Percentiles rank a stretch among this genome's conserved stretches.
Conservation (phyloP, 345 rosid species). For the Viola odorata region DNA sequence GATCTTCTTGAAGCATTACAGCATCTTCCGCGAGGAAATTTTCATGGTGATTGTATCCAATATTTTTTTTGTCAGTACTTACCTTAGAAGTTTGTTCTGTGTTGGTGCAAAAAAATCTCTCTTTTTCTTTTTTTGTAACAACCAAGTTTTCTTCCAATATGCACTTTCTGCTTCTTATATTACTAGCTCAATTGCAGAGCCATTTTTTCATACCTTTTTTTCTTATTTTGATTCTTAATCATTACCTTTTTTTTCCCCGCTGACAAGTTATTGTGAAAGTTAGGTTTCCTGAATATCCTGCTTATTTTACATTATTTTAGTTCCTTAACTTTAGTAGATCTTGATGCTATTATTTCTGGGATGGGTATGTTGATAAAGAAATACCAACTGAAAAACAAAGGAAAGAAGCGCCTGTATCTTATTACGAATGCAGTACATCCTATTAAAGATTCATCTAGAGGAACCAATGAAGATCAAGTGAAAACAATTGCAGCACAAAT, state of each 20-base stretch:
- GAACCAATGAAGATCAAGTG: constrained; percentile 80
- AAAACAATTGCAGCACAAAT: constrained; percentile 58
- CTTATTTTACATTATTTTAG: background rate
- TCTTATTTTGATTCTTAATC: background rate
- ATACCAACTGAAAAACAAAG: constrained; percentile 51
- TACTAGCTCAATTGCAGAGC: no score
- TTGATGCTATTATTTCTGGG: constrained; percentile 90
- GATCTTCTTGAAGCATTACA: constrained; percentile 39
- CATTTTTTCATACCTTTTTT: background rate
- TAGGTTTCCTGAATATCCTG: background rate
- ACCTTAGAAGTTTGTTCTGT: constrained; percentile 6
- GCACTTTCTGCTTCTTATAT: background rate
- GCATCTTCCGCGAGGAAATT: constrained; percentile 67
- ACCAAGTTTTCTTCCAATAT: background rate
- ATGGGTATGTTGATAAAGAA: constrained; percentile 89
- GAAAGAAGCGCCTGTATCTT: constrained; percentile 79
- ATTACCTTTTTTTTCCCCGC: background rate
- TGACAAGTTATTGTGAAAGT: background rate
- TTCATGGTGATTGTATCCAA: constrained; percentile 84
- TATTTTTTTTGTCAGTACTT: constrained; percentile 3
- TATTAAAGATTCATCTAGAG: constrained; percentile 69
- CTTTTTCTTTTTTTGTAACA: no score
- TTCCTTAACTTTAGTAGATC: constrained; percentile 68
- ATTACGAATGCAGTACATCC: constrained; percentile 66
- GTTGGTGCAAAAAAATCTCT: background rate